Evolutionary conservation across 2,329 filamentous ascomycete species (phyloP).

Genomic region (Alternaria brassicicola): DNA sequence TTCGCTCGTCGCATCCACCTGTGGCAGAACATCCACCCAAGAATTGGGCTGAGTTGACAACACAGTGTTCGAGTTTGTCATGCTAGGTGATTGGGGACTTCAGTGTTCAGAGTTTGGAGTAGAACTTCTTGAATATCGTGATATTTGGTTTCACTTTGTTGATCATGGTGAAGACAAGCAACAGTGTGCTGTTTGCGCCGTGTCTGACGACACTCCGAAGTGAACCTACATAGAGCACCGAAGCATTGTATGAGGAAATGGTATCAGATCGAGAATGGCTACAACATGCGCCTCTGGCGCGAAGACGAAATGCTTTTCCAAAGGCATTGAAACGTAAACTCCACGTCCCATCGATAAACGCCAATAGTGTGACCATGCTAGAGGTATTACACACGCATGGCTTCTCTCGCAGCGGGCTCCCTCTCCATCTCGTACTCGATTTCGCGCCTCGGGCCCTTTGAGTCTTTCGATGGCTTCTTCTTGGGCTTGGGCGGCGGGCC

Average conservation of each 20-base stretch:
- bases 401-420: constrained; percentile 55
- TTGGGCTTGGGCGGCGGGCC: constrained; percentile 60
- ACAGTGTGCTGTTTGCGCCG: not conserved
- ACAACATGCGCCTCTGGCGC: not conserved
- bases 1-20: not conserved
- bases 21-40: not conserved
- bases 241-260: not conserved
- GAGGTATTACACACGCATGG: constrained; percentile 40
- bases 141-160: not conserved
- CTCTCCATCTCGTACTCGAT: constrained; percentile 80
- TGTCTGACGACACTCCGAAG: not conserved
- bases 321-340: constrained; percentile 10
- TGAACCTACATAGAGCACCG: not conserved
- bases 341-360: constrained; percentile 18
- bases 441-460: constrained; percentile 67
- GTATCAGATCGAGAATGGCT: not conserved
- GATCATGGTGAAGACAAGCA: not conserved
- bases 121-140: not conserved
- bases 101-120: not conserved
- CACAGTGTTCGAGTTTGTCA: not conserved
- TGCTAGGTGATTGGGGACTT: not conserved
- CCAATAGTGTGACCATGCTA: constrained; percentile 14
- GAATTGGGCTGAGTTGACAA: not conserved
- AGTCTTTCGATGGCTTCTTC: constrained; percentile 59
- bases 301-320: not conserved